Percentiles rank a stretch among this genome's conserved stretches.
These are phyloP conservation scores for Talaromyces sp. DNA, from an alignment of 2,329 filamentous ascomycete genomes.

Conservation along the genomic window DNA sequence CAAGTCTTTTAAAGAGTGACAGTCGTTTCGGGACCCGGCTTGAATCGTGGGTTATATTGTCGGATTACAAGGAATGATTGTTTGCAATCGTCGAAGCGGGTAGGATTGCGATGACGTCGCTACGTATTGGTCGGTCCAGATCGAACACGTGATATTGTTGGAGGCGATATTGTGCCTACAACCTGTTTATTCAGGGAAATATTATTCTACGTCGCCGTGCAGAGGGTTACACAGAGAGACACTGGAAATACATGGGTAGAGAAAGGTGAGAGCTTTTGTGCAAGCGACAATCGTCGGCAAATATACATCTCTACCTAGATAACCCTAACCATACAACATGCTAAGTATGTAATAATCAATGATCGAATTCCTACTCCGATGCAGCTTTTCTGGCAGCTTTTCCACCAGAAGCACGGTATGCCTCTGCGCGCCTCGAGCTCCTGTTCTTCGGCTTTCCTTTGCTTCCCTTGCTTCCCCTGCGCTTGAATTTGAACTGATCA, in stretches of 20 bases:
- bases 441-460: constrained; percentile 41
- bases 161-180: not conserved
- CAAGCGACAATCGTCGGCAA: not conserved
- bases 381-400: constrained; percentile 4
- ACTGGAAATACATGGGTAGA: not conserved
- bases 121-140: not conserved
- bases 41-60: not conserved
- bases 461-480: constrained; percentile 36
- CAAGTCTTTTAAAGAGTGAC: not conserved
- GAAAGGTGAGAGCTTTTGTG: not conserved
- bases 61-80: too few relatives aligned
- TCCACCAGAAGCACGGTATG: constrained; percentile 38
- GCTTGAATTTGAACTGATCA: constrained; percentile 33
- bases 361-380: not conserved
- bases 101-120: constrained; percentile 10
- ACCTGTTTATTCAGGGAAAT: not conserved
- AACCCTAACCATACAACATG: not conserved
- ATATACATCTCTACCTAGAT: not conserved
- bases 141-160: not conserved
- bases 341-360: not conserved
- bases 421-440: constrained; percentile 42
- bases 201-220: not conserved
- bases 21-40: not conserved
- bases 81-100: not conserved
- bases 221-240: not conserved